A percentile compares a stretch with the other conserved stretches of the same genome.
Conservation (phyloP, 2,329 filamentous ascomycete genomes). For the Magnaporthiopsis incrustans region DNA sequence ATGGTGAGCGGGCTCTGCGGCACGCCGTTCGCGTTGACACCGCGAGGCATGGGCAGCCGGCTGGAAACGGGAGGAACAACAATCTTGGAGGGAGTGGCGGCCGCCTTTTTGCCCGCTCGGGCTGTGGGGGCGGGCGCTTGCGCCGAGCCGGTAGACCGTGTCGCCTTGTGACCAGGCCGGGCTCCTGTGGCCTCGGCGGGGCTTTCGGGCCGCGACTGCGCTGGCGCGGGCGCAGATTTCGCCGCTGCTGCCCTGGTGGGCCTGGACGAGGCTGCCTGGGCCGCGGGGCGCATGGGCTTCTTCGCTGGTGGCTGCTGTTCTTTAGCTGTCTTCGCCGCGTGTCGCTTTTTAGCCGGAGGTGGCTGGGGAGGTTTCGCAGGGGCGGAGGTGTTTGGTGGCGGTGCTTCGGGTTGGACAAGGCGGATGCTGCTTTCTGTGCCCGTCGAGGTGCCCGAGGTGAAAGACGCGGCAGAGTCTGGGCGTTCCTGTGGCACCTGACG, state of each 20-base stretch:
- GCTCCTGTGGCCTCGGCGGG: not conserved
- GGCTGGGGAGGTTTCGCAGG: slow-evolving; percentile 2
- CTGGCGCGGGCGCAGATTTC: slow-evolving; percentile 6
- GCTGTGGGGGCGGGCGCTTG: slow-evolving; percentile 11
- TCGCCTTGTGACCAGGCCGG: not conserved
- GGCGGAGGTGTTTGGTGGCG: not conserved
- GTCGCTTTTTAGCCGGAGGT: slow-evolving; percentile 6
- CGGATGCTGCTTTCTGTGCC: slow-evolving; percentile 5
- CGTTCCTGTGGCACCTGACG: slow-evolving; percentile 5
- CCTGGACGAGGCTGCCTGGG: not conserved
- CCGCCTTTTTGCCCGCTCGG: not conserved
- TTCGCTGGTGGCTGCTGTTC: slow-evolving; percentile 6
- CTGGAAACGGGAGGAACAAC: slow-evolving; percentile 18
- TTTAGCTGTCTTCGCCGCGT: slow-evolving; percentile 3
- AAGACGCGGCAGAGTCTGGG: slow-evolving; percentile 11
- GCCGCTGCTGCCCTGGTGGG: not conserved
- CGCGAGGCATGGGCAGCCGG: slow-evolving; percentile 26
- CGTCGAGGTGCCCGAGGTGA: slow-evolving; percentile 4
- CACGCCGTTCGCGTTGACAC: slow-evolving; percentile 24
- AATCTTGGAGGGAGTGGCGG: slow-evolving; percentile 1
- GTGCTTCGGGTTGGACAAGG: slow-evolving; percentile 2
- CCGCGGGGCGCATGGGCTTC: slow-evolving; percentile 1
- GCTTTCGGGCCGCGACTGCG: not conserved
- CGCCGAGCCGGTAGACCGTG: not conserved
- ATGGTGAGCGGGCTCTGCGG: slow-evolving; percentile 53